These are phyloP conservation scores for Capsicum pubescens DNA, from an alignment of 257 asterid genomes.

Conservation along the genomic window DNA sequence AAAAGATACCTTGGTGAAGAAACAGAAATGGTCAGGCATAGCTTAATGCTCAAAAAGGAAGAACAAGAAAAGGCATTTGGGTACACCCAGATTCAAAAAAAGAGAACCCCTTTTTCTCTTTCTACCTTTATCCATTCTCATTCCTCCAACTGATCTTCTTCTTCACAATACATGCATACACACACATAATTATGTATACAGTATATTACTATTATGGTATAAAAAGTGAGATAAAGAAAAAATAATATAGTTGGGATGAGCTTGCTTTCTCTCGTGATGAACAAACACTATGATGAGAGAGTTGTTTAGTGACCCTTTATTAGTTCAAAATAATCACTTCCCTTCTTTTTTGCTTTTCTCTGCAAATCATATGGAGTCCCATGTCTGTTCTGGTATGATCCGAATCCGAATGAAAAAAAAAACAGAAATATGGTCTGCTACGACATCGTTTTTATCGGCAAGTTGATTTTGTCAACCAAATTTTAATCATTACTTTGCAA, in stretches of 20 bases:
- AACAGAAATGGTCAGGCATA: constrained; percentile 77
- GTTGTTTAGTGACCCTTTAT: background rate
- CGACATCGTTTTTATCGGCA: background rate
- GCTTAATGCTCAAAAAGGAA: constrained; percentile 39
- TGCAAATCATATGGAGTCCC: background rate
- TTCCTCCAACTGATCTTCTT: background rate
- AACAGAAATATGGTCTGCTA: background rate
- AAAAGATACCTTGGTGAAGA: constrained; percentile 61
- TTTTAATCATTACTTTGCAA: background rate
- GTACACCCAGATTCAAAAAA: constrained; percentile 50
- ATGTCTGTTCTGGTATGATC: background rate
- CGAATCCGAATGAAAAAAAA: background rate
- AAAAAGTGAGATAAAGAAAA: constrained; percentile 23
- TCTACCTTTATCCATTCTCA: constrained; percentile 48
- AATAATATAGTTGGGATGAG: constrained; percentile 25
- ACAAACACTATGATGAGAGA: background rate
- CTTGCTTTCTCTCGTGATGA: constrained; percentile 53
- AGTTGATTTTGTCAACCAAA: background rate
- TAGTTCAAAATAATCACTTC: constrained; percentile 22
- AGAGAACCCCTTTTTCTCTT: constrained; percentile 45
- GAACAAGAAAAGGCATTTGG: constrained; percentile 33
- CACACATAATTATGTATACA: no score
- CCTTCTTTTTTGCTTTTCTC: constrained; percentile 13
- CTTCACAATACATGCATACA: constrained; percentile 36
- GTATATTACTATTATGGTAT: background rate